Percentiles rank a stretch among this genome's conserved stretches.
phyloP scores from a whole-genome alignment of 2,329 filamentous ascomycete genomes.

The Diplocarpon mali region DNA sequence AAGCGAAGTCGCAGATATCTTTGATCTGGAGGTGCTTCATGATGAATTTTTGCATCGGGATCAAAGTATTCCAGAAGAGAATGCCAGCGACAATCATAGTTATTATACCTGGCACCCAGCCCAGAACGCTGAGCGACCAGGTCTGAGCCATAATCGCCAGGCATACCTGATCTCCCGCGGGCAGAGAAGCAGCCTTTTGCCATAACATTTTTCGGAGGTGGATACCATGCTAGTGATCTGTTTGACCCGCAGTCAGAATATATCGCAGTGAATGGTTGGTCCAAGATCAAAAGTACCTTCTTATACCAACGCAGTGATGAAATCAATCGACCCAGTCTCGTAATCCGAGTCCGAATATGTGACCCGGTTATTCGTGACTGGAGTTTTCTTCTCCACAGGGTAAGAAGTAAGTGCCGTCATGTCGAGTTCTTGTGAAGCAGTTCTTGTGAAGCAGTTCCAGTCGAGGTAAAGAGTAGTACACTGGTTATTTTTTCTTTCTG shows the following conservation, averaged over 20 bases:
- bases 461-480: too few relatives aligned
- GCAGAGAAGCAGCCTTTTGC: constrained; percentile 39
- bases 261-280: neutral
- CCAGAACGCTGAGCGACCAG: constrained; percentile 36
- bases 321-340: neutral
- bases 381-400: too few relatives aligned
- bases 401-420: too few relatives aligned
- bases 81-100: constrained; percentile 35
- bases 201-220: constrained; percentile 42
- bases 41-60: constrained; percentile 41
- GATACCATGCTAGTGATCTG: constrained; percentile 38
- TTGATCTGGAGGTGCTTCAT: constrained; percentile 40
- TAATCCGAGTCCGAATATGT: neutral
- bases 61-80: constrained; percentile 38
- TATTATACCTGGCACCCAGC: constrained; percentile 36
- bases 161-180: constrained; percentile 38
- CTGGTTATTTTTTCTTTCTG: too few relatives aligned
- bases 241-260: neutral
- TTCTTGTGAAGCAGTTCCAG: too few relatives aligned
- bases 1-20: constrained; percentile 40
- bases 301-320: constrained; percentile 22
- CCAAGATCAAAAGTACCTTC: constrained; percentile 19
- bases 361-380: too few relatives aligned
- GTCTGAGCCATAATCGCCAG: constrained; percentile 41
- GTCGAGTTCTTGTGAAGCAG: too few relatives aligned